Evolutionary conservation across 305 asterid species (phyloP).

Genomic region (Coffea humblotiana): DNA sequence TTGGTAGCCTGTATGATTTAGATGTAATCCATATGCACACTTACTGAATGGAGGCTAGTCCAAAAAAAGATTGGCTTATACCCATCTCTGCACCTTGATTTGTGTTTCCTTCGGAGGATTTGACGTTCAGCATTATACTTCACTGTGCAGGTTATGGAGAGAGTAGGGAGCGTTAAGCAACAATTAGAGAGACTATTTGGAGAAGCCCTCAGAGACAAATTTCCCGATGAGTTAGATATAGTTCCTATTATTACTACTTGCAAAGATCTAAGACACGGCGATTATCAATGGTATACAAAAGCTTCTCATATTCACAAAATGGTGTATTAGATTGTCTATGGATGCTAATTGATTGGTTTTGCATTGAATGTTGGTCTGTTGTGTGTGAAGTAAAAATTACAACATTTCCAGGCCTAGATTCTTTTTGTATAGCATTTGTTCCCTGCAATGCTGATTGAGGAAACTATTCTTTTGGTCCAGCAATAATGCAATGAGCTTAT

Average conservation of each 20-base stretch:
- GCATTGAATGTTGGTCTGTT: conserved; percentile 11
- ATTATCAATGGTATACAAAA: conserved; percentile 74
- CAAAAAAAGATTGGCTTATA: neutral
- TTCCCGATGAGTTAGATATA: conserved; percentile 60
- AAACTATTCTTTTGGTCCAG: conserved; percentile 39
- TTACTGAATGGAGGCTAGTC: neutral
- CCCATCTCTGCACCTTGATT: neutral
- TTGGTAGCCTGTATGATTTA: neutral
- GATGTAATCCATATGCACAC: neutral
- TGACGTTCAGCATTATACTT: neutral
- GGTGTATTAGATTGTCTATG: neutral
- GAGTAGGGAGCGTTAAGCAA: conserved; percentile 58
- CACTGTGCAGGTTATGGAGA: conserved; percentile 45
- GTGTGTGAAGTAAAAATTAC: neutral
- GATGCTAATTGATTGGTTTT: neutral
- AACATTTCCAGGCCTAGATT: neutral
- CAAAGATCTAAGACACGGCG: conserved; percentile 72
- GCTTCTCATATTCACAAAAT: conserved; percentile 2
- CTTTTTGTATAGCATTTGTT: neutral
- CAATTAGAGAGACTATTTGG: conserved; percentile 57
- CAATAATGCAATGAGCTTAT: conserved; percentile 96
- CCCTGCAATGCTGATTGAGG: too few species aligned
- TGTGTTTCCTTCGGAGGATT: neutral
- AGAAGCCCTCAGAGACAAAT: conserved; percentile 54
- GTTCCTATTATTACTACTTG: conserved; percentile 66